Evolutionary conservation across 306 rosid species (phyloP).

Genomic region (Gastrolobium villosum): DNA sequence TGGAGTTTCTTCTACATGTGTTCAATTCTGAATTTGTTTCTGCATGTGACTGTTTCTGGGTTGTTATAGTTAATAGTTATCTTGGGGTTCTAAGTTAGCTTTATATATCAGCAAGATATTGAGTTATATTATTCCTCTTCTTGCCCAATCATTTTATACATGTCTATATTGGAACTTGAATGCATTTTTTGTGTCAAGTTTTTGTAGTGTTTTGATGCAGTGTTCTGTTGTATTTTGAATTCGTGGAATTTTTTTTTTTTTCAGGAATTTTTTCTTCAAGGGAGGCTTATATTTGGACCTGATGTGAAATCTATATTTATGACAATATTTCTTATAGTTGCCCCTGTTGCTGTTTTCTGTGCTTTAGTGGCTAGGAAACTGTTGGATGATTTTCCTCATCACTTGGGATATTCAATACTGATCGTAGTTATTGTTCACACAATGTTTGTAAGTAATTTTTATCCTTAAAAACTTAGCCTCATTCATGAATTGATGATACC

Average conservation of each 20-base stretch:
- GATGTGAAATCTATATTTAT: slow-evolving; percentile 80
- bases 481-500: not conserved
- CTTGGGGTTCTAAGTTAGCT: not conserved
- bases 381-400: slow-evolving; percentile 66
- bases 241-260: not conserved
- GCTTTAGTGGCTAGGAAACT: slow-evolving; percentile 76
- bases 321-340: slow-evolving; percentile 74
- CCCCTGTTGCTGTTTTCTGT: slow-evolving; percentile 82
- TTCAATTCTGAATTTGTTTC: not conserved
- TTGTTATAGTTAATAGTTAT: not conserved
- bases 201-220: not conserved
- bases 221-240: not conserved
- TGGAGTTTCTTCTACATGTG: not conserved
- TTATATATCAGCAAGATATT: no score
- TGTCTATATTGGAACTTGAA: not conserved
- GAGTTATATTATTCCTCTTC: no score
- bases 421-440: slow-evolving; percentile 64
- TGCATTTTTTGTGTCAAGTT: slow-evolving; percentile 37
- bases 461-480: not conserved
- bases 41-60: not conserved
- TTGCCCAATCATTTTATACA: no score
- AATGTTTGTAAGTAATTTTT: slow-evolving; percentile 66
- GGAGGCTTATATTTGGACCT: slow-evolving; percentile 94
- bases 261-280: slow-evolving; percentile 88
- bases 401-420: slow-evolving; percentile 72